Conservation (phyloP, 2,329 filamentous ascomycete genomes). For the Fusarium sp. region DNA sequence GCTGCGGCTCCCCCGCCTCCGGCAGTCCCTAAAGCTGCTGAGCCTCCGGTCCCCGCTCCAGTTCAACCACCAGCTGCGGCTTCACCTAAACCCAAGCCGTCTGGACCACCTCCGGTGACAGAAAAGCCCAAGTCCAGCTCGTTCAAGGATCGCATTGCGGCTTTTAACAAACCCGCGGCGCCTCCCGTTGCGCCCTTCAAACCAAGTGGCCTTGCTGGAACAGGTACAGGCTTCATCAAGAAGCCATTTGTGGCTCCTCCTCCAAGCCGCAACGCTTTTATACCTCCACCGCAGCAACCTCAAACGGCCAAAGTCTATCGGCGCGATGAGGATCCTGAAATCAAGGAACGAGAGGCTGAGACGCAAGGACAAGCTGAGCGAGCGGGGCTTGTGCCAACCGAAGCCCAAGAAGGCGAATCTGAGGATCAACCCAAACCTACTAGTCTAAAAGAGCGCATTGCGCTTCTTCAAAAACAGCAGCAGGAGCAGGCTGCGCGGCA, state of each 20-base stretch:
- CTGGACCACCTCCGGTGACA: constrained; percentile 72
- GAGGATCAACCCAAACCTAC: constrained; percentile 92
- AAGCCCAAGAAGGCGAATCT: constrained; percentile 63
- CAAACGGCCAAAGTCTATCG: constrained; percentile 82
- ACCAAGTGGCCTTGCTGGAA: constrained; percentile 70
- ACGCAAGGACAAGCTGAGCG: constrained; percentile 74
- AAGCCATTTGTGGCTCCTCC: constrained; percentile 97
- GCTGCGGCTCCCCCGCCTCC: constrained; percentile 42
- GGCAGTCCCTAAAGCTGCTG: constrained; percentile 50
- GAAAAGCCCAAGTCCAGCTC: constrained; percentile 82
- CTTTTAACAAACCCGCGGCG: constrained; percentile 91
- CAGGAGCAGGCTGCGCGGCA: constrained; percentile 87
- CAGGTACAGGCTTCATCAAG: constrained; percentile 82
- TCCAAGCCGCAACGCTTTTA: constrained; percentile 89
- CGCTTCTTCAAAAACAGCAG: constrained; percentile 92
- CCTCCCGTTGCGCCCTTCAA: constrained; percentile 92
- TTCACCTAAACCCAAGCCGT: constrained; percentile 56
- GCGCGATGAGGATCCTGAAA: constrained; percentile 86
- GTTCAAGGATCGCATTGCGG: constrained; percentile 95
- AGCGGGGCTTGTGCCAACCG: constrained; percentile 68
- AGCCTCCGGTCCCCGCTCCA: constrained; percentile 45
- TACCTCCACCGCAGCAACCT: constrained; percentile 79
- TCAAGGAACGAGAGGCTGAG: constrained; percentile 74
- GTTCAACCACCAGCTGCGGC: constrained; percentile 47
- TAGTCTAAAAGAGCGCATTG: constrained; percentile 95